phyloP scores from a whole-genome alignment of 352 stramenopile genomes.

The Pythium coloratum region DNA sequence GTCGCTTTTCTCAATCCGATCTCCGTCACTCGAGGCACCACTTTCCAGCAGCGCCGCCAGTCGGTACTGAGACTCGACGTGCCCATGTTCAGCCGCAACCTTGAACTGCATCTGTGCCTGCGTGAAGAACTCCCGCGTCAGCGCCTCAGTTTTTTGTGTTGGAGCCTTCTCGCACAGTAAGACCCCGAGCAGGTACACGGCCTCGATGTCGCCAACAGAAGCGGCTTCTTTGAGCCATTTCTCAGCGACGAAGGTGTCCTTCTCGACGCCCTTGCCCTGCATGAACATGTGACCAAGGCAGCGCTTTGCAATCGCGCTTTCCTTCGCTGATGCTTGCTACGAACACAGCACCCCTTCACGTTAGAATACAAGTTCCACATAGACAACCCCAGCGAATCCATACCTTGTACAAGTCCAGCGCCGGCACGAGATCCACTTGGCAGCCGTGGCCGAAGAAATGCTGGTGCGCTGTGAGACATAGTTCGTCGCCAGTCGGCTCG shows the following conservation, averaged over 20 bases:
- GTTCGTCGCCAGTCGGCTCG: slow-evolving; percentile 23
- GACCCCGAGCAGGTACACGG: slow-evolving; percentile 47
- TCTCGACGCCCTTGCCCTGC: slow-evolving; percentile 43
- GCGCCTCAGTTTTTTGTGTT: slow-evolving; percentile 31
- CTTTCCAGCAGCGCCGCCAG: slow-evolving; percentile 47
- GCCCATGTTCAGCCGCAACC: slow-evolving; percentile 52
- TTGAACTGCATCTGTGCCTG: slow-evolving; percentile 40
- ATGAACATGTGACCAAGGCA: slow-evolving; percentile 71
- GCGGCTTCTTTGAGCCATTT: slow-evolving; percentile 52
- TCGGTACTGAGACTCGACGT: slow-evolving; percentile 56
- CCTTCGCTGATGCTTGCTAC: slow-evolving; percentile 53
- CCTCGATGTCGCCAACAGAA: slow-evolving; percentile 41
- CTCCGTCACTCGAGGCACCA: slow-evolving; percentile 24
- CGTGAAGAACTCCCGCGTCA: slow-evolving; percentile 39
- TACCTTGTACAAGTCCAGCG: slow-evolving; percentile 61
- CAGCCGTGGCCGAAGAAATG: slow-evolving; percentile 64
- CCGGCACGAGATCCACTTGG: slow-evolving; percentile 37
- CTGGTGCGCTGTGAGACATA: slow-evolving; percentile 65
- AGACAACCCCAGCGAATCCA: background rate
- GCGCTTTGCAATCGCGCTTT: slow-evolving; percentile 44
- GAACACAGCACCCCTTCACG: background rate
- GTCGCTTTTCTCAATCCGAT: slow-evolving; percentile 11
- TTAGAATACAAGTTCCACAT: background rate
- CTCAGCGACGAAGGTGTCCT: slow-evolving; percentile 52
- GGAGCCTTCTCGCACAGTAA: slow-evolving; percentile 54